phyloP scores from a whole-genome alignment of 75 land plant species.

The Cryptomeria japonica region DNA sequence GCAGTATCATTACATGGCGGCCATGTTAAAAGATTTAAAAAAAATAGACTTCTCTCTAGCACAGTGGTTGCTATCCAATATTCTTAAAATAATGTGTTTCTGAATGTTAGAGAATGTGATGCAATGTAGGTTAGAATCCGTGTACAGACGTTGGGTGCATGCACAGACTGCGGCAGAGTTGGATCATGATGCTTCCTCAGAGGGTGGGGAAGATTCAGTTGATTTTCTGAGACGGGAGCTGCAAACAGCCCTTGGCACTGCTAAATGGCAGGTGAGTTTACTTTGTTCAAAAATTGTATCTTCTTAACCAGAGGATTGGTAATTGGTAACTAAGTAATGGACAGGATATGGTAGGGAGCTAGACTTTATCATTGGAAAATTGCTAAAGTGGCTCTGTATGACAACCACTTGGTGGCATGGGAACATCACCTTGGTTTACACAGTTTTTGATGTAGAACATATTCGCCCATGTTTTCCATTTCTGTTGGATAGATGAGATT shows the following conservation, averaged over 20 bases:
- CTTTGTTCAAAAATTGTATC: background rate
- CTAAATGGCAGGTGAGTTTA: conserved; percentile 72
- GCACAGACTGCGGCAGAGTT: conserved; percentile 10
- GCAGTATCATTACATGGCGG: background rate
- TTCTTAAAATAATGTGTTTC: background rate
- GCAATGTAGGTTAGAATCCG: conserved; percentile 57
- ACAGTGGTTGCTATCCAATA: background rate
- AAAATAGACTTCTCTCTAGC: background rate
- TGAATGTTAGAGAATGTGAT: conserved; percentile 1
- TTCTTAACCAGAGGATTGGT: background rate
- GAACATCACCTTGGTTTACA: background rate
- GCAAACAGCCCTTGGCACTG: conserved; percentile 63
- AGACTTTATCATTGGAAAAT: background rate
- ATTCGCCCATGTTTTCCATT: background rate
- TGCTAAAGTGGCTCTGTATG: background rate
- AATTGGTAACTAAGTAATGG: background rate
- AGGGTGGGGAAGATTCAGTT: conserved; percentile 7
- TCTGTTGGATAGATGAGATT: background rate
- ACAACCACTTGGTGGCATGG: background rate
- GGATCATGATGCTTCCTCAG: conserved; percentile 6
- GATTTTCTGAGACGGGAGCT: conserved; percentile 48
- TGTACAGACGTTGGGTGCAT: conserved; percentile 50
- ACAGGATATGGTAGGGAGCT: background rate
- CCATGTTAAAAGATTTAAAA: background rate
- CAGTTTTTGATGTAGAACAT: background rate